Evolutionary conservation across 2,329 filamentous ascomycete species (phyloP), one percentile per base, ranked within the genome.

Genomic region (Coniochaeta prunicola): DNA sequence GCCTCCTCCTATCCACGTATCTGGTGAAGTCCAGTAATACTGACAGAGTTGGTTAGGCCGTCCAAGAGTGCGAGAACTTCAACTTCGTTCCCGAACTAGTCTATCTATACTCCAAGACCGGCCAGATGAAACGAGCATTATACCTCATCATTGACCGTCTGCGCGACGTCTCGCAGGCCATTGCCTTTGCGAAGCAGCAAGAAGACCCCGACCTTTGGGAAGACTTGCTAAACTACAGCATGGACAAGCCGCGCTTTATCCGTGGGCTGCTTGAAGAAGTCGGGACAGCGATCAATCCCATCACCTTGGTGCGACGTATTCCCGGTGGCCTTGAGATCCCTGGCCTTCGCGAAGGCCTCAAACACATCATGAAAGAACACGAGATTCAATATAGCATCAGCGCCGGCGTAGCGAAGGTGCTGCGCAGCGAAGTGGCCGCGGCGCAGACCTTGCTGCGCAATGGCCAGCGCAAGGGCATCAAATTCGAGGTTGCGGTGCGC

Each of bases 241-340:
- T 99, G 94, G 92, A 97, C 74, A 96, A 97, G 69, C 94, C 94
- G 0, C 85, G 85, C 42, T 99, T 99, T 74, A 97, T 99, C 64
- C 88, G 91, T 13, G 92, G 90, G 0, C 78, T 99, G 3, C 83
- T 99, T 0, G 91, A 96, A 67, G 91, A 97, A 74, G 93, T 96
- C 1, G 94, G 94, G 36, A 97, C 92, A 0, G 86, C 91, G 1
- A 94, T 99, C 67, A 88, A 97, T 67, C 94, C 94, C 0, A 93
- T 97, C 62, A 89, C 88, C 17, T 83, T 99, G 3, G 91, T 99
- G 6, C 83, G 90, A 15, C 85, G 92, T 5, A 99, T 99, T 30
- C 94, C 94, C 0, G 91, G 96, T 68, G 92, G 94, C 0, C 80
- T 99, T 0, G 91, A 97, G 69, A 96, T 99, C 13, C 88, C 94